Base-by-base conservation (phyloP, 1,139 yeast species). In the Scheffersomyces lignicola region DNA sequence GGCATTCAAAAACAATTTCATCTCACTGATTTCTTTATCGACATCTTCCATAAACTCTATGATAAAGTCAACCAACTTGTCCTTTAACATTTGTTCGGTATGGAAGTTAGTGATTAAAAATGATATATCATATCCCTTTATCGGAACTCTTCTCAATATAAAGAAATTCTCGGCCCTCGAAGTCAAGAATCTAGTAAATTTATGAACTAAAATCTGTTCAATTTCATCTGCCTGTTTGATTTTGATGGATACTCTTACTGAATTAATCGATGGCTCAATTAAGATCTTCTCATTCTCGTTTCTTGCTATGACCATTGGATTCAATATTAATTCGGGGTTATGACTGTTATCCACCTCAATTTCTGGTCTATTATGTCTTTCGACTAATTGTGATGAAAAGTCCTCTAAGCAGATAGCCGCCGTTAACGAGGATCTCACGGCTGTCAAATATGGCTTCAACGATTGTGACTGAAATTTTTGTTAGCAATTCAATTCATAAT, bases 11-110 rank as follows among this genome's bases (percentile, higher is more conserved):
- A 92, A 94, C 58, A 92, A 74, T 64, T 94, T 94, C 96, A 92
- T 94, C 60, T 92, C 99, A 61, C 96, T 87, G 55, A 92, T 94
- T 62, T 92, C 99, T 67, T 90, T 92, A 62, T 92, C 99, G 17
- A 92, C 98, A 53, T 90, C 98, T 62, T 92, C 98, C 98, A 92
- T 90, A 60, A 94, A 92, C 65, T 92, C 97, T 52, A 92, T 88
- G 51, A 92, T 89, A 58, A 92, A 92, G 60, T 92, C 98, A 33
- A 92, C 96, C 54, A 92, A 76, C 62, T 94, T 94, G 54, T 85
- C 92, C 65, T 94, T 92, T 62, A 90, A 76, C 96, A 92, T 89
- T 49, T 84, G 84, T 60, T 92, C 97, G 8, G 97, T 89, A 62
- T 92, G 98, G 65, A 82, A 82, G 62, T 92, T 92, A 25, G 98